Percentiles rank a stretch among this genome's conserved stretches.
phyloP scores from a whole-genome alignment of 1,139 yeast species.

The Pichia terricola region DNA sequence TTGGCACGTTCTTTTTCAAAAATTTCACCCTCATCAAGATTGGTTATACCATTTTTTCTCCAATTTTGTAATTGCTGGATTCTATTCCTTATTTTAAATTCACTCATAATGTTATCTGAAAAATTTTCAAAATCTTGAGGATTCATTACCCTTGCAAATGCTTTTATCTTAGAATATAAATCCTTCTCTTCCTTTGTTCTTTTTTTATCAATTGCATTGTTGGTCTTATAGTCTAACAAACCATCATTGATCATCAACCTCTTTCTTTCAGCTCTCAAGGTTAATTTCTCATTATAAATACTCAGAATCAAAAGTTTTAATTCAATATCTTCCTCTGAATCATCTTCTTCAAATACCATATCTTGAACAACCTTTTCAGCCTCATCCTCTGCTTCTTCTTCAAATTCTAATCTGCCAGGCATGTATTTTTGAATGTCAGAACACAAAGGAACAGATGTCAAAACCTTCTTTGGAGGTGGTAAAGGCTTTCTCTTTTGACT shows the following conservation, averaged over 20 bases:
- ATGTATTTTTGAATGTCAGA: slow-evolving; percentile 96
- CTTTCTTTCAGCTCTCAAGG: slow-evolving; percentile 89
- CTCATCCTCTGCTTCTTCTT: slow-evolving; percentile 91
- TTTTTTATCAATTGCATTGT: slow-evolving; percentile 65
- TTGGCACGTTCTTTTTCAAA: slow-evolving; percentile 79
- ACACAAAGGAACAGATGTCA: slow-evolving; percentile 90
- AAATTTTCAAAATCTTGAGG: slow-evolving; percentile 73
- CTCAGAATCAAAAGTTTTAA: slow-evolving; percentile 79
- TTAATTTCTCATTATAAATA: slow-evolving; percentile 80
- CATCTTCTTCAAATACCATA: slow-evolving; percentile 92
- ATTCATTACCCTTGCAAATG: slow-evolving; percentile 73
- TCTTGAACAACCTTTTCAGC: slow-evolving; percentile 93
- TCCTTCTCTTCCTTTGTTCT: slow-evolving; percentile 88
- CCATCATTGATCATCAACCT: slow-evolving; percentile 68
- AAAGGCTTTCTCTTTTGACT: slow-evolving; percentile 49
- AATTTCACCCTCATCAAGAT: slow-evolving; percentile 72
- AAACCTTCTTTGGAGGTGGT: slow-evolving; percentile 79
- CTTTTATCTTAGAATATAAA: slow-evolving; percentile 60
- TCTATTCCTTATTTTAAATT: slow-evolving; percentile 67
- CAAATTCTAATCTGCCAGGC: slow-evolving; percentile 98
- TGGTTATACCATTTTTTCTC: slow-evolving; percentile 81
- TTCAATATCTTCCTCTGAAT: slow-evolving; percentile 77
- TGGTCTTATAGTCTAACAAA: slow-evolving; percentile 76
- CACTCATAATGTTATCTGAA: slow-evolving; percentile 62
- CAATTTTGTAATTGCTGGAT: slow-evolving; percentile 89